Evolutionary conservation across 345 rosid species (phyloP).

Genomic region (Euphorbia tirucalli): DNA sequence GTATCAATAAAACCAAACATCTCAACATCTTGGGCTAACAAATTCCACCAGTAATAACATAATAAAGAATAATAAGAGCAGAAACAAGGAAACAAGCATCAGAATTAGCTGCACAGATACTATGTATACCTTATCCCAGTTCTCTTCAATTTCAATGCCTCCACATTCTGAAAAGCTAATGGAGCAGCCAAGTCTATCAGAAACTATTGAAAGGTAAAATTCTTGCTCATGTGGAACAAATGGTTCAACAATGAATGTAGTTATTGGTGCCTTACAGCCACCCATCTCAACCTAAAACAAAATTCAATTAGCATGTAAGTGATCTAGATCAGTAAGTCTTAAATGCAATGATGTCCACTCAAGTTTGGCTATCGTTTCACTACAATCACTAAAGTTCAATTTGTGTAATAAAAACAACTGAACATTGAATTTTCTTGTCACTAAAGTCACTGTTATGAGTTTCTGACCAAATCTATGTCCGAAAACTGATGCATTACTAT

Average conservation of each 20-base stretch:
- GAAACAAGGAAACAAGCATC: neutral
- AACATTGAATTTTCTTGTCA: no score
- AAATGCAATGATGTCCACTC: no score
- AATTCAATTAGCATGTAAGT: no score
- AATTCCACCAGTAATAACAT: neutral
- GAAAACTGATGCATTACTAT: no score
- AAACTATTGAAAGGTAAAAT: constrained; percentile 76
- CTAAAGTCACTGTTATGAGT: no score
- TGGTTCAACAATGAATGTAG: constrained; percentile 93
- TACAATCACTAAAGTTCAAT: no score
- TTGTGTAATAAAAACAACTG: no score
- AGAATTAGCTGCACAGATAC: neutral
- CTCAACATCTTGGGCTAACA: constrained; percentile 1
- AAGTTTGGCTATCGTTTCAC: no score
- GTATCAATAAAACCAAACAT: constrained; percentile 17
- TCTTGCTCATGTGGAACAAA: constrained; percentile 89
- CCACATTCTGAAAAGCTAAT: constrained; percentile 95
- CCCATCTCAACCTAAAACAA: constrained; percentile 75
- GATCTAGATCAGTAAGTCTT: no score
- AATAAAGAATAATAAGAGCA: constrained; percentile 5
- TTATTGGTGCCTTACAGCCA: constrained; percentile 86
- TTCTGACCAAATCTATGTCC: no score
- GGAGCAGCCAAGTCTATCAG: constrained; percentile 89
- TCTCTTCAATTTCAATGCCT: constrained; percentile 97
- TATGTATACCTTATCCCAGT: constrained; percentile 80